These are phyloP conservation scores for Globisporangium abappressorium DNA, from an alignment of 352 stramenopile genomes.

Conservation along the genomic window DNA sequence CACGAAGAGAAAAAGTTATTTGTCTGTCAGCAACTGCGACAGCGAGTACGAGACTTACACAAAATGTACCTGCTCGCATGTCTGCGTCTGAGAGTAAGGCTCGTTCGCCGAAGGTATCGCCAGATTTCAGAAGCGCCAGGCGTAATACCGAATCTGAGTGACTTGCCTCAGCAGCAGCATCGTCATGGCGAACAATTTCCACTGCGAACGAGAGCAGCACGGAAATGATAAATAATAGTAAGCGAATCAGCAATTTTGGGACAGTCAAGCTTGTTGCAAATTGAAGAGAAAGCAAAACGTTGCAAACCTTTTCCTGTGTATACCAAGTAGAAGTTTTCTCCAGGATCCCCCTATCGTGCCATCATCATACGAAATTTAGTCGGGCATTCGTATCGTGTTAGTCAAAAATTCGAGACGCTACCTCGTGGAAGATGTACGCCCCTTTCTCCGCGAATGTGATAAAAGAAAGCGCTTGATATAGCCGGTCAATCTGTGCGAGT, in stretches of 20 bases:
- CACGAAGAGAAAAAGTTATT: background rate
- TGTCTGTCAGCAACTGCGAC: background rate
- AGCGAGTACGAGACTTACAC: background rate
- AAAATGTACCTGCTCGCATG: constrained; percentile 46
- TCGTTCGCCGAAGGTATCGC: constrained; percentile 77
- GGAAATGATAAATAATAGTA: background rate
- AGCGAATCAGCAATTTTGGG: background rate
- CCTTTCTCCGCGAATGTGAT: constrained; percentile 39
- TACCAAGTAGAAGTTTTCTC: constrained; percentile 79
- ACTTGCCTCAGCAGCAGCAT: constrained; percentile 1
- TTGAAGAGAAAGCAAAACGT: background rate
- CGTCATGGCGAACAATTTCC: constrained; percentile 44
- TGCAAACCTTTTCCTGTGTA: constrained; percentile 64
- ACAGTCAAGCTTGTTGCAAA: background rate
- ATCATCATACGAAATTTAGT: background rate
- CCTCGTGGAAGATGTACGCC: constrained; percentile 61
- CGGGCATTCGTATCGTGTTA: background rate
- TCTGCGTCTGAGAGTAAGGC: constrained; percentile 61
- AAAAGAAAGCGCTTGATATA: constrained; percentile 75
- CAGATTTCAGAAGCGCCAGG: constrained; percentile 41
- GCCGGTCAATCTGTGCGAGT: constrained; percentile 52
- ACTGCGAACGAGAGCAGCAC: constrained; percentile 25
- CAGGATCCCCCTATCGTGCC: constrained; percentile 48
- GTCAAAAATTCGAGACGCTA: constrained; percentile 4
- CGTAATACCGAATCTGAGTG: constrained; percentile 24